Percentiles rank a stretch among this genome's conserved stretches.
Evolutionary conservation across 2,329 filamentous ascomycete genomes (phyloP).

Genomic region (Plenodomus biglobosus): DNA sequence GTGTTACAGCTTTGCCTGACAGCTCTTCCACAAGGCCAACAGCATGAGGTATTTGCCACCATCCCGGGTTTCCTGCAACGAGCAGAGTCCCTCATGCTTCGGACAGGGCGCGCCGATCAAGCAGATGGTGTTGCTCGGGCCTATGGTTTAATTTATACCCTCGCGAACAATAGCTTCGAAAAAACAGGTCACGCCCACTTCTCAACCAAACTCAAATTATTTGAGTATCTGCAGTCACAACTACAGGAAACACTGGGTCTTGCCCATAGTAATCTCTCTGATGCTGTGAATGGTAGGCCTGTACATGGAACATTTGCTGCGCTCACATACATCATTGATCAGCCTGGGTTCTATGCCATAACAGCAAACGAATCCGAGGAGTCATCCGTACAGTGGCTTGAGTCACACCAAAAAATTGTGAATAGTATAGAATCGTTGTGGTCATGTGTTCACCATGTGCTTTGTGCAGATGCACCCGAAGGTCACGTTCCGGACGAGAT

Average conservation of each 20-base stretch:
- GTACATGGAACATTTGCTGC: conserved; percentile 50
- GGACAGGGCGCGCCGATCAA: conserved; percentile 83
- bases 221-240: conserved; percentile 60
- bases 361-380: conserved; percentile 13
- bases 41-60: conserved; percentile 9
- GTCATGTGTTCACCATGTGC: conserved; percentile 70
- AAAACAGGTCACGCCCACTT: conserved; percentile 12
- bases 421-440: conserved; percentile 70
- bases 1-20: conserved; percentile 46
- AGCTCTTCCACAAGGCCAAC: conserved; percentile 19
- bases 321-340: conserved; percentile 54
- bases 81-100: conserved; percentile 60
- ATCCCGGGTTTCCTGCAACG: conserved; percentile 34
- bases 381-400: conserved; percentile 31
- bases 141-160: conserved; percentile 70
- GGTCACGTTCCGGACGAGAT: conserved; percentile 78
- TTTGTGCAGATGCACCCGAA: conserved; percentile 94
- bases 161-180: conserved; percentile 12
- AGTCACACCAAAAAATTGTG: conserved; percentile 60
- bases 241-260: conserved; percentile 66
- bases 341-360: conserved; percentile 37
- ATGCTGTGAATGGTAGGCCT: conserved; percentile 56
- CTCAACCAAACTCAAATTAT: conserved; percentile 49
- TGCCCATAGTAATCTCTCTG: conserved; percentile 66
- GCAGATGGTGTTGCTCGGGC: conserved; percentile 85